These are phyloP conservation scores for Ramaria rubella DNA, from an alignment of 768 basidiomycete species.

Conservation along the genomic window DNA sequence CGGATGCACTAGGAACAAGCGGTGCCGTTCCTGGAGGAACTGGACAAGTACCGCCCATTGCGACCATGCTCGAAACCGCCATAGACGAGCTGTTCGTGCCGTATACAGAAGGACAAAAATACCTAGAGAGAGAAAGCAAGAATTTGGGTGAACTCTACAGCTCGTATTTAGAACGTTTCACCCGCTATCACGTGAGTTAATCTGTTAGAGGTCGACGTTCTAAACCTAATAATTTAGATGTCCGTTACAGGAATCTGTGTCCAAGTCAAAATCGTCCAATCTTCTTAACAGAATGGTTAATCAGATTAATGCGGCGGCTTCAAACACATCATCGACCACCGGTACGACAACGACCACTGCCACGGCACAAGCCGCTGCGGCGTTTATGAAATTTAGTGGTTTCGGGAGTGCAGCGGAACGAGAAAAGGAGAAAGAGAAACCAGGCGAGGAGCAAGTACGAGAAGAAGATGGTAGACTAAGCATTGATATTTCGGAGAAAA, in stretches of 20 bases:
- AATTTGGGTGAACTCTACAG: slow-evolving; percentile 77
- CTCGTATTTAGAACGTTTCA: slow-evolving; percentile 62
- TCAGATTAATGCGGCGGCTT: slow-evolving; percentile 72
- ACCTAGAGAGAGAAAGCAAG: slow-evolving; percentile 86
- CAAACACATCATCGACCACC: slow-evolving; percentile 47
- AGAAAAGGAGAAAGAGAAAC: slow-evolving; percentile 36
- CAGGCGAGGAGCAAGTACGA: slow-evolving; percentile 59
- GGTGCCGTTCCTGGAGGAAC: not conserved
- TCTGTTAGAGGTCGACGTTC: not conserved
- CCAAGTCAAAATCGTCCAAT: slow-evolving; percentile 65
- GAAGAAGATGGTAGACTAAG: slow-evolving; percentile 81
- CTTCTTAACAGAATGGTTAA: slow-evolving; percentile 88
- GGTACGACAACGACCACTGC: slow-evolving; percentile 55
- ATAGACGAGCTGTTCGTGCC: slow-evolving; percentile 96
- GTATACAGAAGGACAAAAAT: slow-evolving; percentile 86
- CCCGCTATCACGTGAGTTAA: slow-evolving; percentile 80
- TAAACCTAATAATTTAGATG: slow-evolving; percentile 11
- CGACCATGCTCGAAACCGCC: slow-evolving; percentile 87
- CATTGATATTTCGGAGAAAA: slow-evolving; percentile 74
- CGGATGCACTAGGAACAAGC: slow-evolving; percentile 38
- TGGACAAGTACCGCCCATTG: slow-evolving; percentile 45
- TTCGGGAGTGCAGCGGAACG: slow-evolving; percentile 36
- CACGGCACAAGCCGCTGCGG: slow-evolving; percentile 84
- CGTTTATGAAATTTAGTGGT: slow-evolving; percentile 86
- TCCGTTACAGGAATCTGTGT: slow-evolving; percentile 43